Evolutionary conservation across 495 filamentous ascomycete genomes (phyloP).

Genomic region (Tuber umbilicatum): DNA sequence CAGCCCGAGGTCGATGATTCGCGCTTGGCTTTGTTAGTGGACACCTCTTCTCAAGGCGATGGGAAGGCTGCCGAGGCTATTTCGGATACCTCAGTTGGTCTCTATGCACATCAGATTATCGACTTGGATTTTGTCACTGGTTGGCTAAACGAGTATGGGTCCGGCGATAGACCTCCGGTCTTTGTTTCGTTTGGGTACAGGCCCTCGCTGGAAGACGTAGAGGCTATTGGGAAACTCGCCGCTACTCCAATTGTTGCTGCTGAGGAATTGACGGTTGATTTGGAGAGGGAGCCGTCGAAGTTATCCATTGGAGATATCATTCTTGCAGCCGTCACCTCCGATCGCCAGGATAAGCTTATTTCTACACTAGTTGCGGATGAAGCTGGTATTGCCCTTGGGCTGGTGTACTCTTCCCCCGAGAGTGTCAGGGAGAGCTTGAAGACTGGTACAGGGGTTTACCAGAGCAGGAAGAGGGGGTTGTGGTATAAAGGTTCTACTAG

Average conservation of each 20-base stretch:
- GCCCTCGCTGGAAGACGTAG: slow-evolving; percentile 41
- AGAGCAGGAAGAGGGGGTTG: slow-evolving; percentile 84
- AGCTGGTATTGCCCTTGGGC: slow-evolving; percentile 70
- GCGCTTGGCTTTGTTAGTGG: slow-evolving; percentile 51
- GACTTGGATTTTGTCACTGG: slow-evolving; percentile 44
- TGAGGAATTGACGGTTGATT: slow-evolving; percentile 59
- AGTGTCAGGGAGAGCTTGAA: slow-evolving; percentile 79
- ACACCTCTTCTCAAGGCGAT: slow-evolving; percentile 45
- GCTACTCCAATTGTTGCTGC: slow-evolving; percentile 76
- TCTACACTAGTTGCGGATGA: slow-evolving; percentile 87
- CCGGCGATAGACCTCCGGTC: slow-evolving; percentile 44
- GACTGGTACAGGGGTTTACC: slow-evolving; percentile 88
- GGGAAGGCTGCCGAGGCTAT: slow-evolving; percentile 54
- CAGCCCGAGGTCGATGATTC: slow-evolving; percentile 54
- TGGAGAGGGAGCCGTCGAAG: slow-evolving; percentile 49
- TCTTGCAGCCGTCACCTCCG: slow-evolving; percentile 63
- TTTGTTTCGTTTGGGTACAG: slow-evolving; percentile 41
- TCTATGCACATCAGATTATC: slow-evolving; percentile 48
- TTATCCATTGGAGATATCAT: slow-evolving; percentile 65
- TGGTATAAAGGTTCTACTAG: slow-evolving; percentile 97
- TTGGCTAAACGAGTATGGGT: slow-evolving; percentile 47
- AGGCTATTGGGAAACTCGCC: slow-evolving; percentile 50
- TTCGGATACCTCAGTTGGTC: slow-evolving; percentile 47
- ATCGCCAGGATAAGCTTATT: slow-evolving; percentile 74
- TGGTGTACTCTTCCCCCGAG: slow-evolving; percentile 90